These are phyloP conservation scores for Oenanthe javanica DNA, from an alignment of 140 eudicot genomes.

Conservation along the genomic window DNA sequence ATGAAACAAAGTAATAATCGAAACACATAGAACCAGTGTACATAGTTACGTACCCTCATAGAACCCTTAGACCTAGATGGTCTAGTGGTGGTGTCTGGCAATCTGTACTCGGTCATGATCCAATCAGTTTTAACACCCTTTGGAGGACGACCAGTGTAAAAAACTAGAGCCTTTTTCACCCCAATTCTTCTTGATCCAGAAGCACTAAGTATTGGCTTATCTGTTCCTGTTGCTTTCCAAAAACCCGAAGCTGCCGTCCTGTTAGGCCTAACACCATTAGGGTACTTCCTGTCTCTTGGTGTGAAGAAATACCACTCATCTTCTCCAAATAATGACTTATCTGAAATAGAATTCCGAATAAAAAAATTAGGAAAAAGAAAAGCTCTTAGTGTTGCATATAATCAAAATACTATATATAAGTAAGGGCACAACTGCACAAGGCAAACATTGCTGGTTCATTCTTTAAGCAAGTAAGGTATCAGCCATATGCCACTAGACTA, in stretches of 20 bases:
- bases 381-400: too few species aligned
- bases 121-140: conserved; percentile 46
- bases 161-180: conserved; percentile 49
- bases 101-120: conserved; percentile 66
- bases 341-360: conserved; percentile 20
- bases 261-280: conserved; percentile 61
- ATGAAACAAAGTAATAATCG: too few species aligned
- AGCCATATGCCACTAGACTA: too few species aligned
- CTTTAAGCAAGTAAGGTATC: too few species aligned
- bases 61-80: conserved; percentile 40
- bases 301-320: conserved; percentile 65
- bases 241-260: conserved; percentile 49
- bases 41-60: conserved; percentile 46
- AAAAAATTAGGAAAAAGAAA: conserved; percentile 8
- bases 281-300: conserved; percentile 62
- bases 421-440: too few species aligned
- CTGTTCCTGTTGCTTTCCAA: conserved; percentile 75
- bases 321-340: conserved; percentile 43
- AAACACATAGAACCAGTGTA: too few species aligned
- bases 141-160: conserved; percentile 50
- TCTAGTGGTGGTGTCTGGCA: conserved; percentile 41
- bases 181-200: conserved; percentile 42
- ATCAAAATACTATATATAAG: too few species aligned
- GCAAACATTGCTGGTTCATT: too few species aligned
- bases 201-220: conserved; percentile 46